Conservation (phyloP, 768 basidiomycete species). For the Floccularia luteovirens region DNA sequence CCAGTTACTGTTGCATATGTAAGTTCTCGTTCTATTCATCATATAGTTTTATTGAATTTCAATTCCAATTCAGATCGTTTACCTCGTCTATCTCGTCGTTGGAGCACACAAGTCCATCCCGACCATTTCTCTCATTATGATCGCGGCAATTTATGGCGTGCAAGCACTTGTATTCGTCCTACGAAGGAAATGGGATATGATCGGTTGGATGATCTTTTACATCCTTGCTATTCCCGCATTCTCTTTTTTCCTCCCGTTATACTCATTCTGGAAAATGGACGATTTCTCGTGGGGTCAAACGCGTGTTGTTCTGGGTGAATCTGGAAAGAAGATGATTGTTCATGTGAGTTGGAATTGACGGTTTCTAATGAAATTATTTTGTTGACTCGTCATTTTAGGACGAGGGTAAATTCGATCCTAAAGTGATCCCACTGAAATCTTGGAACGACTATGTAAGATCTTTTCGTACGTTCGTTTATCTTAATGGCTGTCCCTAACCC, state of each 20-base stretch:
- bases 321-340: slow-evolving; percentile 91
- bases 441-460: slow-evolving; percentile 89
- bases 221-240: slow-evolving; percentile 91
- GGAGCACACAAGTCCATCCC: slow-evolving; percentile 65
- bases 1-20: slow-evolving; percentile 89
- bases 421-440: slow-evolving; percentile 88
- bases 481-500: slow-evolving; percentile 2
- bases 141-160: slow-evolving; percentile 90
- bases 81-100: slow-evolving; percentile 77
- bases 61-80: slow-evolving; percentile 56
- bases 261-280: slow-evolving; percentile 98
- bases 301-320: slow-evolving; percentile 87
- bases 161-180: slow-evolving; percentile 90
- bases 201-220: slow-evolving; percentile 96
- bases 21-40: slow-evolving; percentile 23
- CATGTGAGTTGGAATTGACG: slow-evolving; percentile 51
- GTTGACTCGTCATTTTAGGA: slow-evolving; percentile 44
- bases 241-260: slow-evolving; percentile 88
- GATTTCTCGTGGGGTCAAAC: slow-evolving; percentile 96
- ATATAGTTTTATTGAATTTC: slow-evolving; percentile 5
- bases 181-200: slow-evolving; percentile 96
- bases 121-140: slow-evolving; percentile 80
- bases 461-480: background rate
- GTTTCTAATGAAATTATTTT: background rate
- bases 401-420: slow-evolving; percentile 95